phyloP scores from a whole-genome alignment of 495 filamentous ascomycete genomes.

The Penicillium antarcticum region DNA sequence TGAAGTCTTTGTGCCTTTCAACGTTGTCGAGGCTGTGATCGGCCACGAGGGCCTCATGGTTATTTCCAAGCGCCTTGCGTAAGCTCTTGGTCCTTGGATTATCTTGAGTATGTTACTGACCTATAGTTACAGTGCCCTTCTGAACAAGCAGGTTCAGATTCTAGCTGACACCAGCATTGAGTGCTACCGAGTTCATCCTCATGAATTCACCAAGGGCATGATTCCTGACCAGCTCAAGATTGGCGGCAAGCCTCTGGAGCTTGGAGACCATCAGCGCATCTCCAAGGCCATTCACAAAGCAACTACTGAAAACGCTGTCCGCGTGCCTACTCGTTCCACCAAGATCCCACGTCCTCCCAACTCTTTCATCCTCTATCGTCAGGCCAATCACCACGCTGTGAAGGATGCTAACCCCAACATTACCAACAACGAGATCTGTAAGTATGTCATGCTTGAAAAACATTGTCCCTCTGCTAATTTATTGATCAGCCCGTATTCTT shows the following conservation, averaged over 20 bases:
- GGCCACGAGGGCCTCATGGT: neutral
- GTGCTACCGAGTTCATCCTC: neutral
- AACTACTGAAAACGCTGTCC: neutral
- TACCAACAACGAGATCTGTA: conserved; percentile 48
- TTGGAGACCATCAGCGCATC: neutral
- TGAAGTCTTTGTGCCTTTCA: neutral
- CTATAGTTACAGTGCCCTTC: neutral
- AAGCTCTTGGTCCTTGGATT: neutral
- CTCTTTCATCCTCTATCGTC: conserved; percentile 45
- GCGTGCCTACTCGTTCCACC: conserved; percentile 5
- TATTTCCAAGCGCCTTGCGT: neutral
- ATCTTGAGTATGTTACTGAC: neutral
- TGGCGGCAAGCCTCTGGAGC: neutral
- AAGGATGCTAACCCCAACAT: conserved; percentile 35
- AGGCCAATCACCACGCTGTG: conserved; percentile 32
- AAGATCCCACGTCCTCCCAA: conserved; percentile 45
- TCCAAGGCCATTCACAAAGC: neutral
- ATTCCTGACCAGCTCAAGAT: neutral
- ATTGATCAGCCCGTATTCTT: conserved; percentile 38
- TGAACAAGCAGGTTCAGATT: neutral
- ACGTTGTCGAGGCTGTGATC: neutral
- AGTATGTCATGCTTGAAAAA: conserved; percentile 12
- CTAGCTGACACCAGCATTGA: neutral
- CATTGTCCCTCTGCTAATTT: conserved; percentile 15
- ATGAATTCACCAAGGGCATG: neutral